Percentiles rank a stretch among this genome's conserved stretches.
Evolutionary conservation across 225 moss, liverwort and hornwort species (phyloP).

Genomic region (Pleurozium schreberi): DNA sequence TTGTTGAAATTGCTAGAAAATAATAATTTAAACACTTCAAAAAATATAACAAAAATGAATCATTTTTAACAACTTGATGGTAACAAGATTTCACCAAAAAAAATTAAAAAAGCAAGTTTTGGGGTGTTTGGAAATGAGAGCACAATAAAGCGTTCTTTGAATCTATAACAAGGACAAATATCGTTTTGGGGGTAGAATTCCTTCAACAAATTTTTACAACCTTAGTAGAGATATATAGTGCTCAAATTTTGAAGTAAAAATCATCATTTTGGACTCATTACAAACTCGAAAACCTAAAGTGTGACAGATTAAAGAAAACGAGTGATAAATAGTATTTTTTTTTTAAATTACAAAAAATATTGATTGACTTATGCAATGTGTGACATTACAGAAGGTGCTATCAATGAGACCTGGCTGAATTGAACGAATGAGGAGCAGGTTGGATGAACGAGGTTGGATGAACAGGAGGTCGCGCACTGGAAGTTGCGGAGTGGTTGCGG

Average conservation of each 20-base stretch:
- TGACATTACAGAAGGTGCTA: not conserved
- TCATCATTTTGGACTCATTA: not conserved
- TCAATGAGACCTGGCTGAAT: not conserved
- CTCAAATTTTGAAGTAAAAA: not conserved
- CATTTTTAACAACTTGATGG: not conserved
- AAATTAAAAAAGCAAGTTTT: no score
- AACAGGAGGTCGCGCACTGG: not conserved
- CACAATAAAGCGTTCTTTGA: not conserved
- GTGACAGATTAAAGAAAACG: not conserved
- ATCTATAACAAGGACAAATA: rapidly evolving
- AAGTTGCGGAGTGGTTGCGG: not conserved
- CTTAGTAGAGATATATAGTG: rapidly evolving
- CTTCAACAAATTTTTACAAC: not conserved
- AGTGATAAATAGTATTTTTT: not conserved
- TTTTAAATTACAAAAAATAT: not conserved
- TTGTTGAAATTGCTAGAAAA: not conserved
- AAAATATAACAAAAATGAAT: not conserved
- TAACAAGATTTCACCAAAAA: not conserved
- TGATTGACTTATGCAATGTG: not conserved
- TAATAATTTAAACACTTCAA: not conserved
- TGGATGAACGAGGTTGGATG: not conserved
- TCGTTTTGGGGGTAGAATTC: no score
- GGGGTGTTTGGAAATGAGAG: rapidly evolving
- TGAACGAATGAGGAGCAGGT: not conserved
- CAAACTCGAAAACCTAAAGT: not conserved